Evolutionary conservation across 495 filamentous ascomycete species (phyloP).

Genomic region (Neurospora tetrasperma): DNA sequence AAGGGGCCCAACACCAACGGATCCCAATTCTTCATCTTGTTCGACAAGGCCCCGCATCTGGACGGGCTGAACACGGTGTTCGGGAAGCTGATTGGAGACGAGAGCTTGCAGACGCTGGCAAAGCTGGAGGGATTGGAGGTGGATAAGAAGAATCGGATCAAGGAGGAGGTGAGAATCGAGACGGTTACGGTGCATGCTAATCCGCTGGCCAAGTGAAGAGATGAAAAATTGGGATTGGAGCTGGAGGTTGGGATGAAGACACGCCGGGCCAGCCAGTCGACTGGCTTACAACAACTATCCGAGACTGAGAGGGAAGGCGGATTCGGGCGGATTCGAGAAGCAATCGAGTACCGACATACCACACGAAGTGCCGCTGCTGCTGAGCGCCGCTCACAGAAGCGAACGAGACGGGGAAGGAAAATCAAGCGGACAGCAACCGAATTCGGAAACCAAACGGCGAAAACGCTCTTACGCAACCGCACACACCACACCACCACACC

Average conservation of each 20-base stretch:
- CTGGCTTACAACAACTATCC: background rate
- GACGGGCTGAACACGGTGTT: slow-evolving; percentile 94
- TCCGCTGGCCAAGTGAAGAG: slow-evolving; percentile 62
- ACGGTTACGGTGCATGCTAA: slow-evolving; percentile 87
- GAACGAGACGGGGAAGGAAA: background rate
- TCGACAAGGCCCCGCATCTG: slow-evolving; percentile 78
- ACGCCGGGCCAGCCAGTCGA: background rate
- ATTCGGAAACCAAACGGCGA: background rate
- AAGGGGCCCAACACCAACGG: slow-evolving; percentile 78
- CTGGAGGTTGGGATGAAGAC: background rate
- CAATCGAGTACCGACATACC: background rate
- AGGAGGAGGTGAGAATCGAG: slow-evolving; percentile 58
- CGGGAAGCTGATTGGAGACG: slow-evolving; percentile 62
- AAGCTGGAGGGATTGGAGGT: slow-evolving; percentile 66
- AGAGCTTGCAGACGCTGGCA: slow-evolving; percentile 58
- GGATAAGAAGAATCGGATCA: slow-evolving; percentile 86
- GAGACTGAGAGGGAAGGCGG: background rate
- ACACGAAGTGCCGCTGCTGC: background rate
- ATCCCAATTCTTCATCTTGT: slow-evolving; percentile 88
- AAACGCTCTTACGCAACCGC: background rate
- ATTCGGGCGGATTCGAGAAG: background rate
- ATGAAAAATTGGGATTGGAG: background rate
- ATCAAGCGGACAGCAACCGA: background rate
- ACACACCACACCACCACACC: background rate
- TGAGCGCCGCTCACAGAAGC: too few species aligned